These are phyloP conservation scores for Stereum hirsutum DNA, from an alignment of 1,284 basidiomycete genomes.

Conservation along the genomic window DNA sequence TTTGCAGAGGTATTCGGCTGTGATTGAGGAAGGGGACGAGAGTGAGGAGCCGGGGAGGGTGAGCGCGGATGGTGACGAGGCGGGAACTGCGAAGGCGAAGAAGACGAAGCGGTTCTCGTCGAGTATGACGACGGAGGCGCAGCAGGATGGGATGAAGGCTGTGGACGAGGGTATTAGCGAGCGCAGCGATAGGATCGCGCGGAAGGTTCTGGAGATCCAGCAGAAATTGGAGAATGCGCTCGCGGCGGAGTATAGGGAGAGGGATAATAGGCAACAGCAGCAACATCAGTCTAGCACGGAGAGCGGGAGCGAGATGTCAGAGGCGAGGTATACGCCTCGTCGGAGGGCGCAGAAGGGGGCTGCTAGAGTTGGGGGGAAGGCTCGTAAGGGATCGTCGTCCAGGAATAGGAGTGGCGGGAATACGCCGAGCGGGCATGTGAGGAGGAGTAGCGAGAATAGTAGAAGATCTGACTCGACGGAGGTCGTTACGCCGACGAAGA, in stretches of 20 bases:
- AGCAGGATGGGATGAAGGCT: constrained; percentile 70
- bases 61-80: constrained; percentile 16
- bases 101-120: constrained; percentile 73
- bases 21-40: constrained; percentile 27
- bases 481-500: no score
- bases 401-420: constrained; percentile 38
- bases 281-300: constrained; percentile 30
- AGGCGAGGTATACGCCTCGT: constrained; percentile 13
- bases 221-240: constrained; percentile 73
- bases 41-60: constrained; percentile 25
- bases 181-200: constrained; percentile 75
- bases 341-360: constrained; percentile 13
- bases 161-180: constrained; percentile 77
- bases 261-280: constrained; percentile 15
- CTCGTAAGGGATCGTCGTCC: constrained; percentile 14
- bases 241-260: constrained; percentile 37
- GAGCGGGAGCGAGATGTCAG: constrained; percentile 39
- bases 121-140: constrained; percentile 37
- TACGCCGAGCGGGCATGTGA: no score
- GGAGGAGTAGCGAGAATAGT: no score
- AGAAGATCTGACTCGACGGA: no score
- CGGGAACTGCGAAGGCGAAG: constrained; percentile 21
- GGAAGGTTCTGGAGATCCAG: constrained; percentile 77
- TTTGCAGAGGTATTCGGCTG: constrained; percentile 8
- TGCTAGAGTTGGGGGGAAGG: constrained; percentile 10